Base-by-base conservation (phyloP, 768 basidiomycete species). In the Rhodotorula diobovata region DNA sequence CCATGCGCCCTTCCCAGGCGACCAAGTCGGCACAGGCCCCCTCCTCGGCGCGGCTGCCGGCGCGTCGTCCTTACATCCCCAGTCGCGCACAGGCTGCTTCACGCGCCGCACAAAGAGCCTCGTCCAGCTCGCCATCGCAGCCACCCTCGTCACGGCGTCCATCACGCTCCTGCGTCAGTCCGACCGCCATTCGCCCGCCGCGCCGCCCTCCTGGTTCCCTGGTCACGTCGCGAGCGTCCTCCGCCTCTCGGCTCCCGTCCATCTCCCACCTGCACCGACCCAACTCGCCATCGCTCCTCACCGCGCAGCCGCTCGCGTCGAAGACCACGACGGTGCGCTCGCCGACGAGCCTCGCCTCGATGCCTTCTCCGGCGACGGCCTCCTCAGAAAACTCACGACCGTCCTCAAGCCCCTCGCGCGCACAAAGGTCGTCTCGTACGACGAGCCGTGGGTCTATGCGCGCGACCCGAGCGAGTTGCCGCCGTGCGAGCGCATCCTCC, bases 401-500 rank as follows among this genome's bases (percentile, higher is more conserved):
- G 23, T n/a, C 39, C 53, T 64, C 41, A 30, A 2, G 16, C 39
- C 66, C 4, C 50, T 59, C 11, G 25, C 48, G 25, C 65, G 65
- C 8, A 30, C 65, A 7, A 28, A 50, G 7, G 23, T 15, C 28
- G 28, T 59, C 56, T 60, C 68, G 37, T 43, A 63, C 12, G 23
- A 23, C 10, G 12, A 51, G 2, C 30, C 66, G 3, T 71, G 70
- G 70, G 57, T 37, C n/a, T 60, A 56, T 30, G 21, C 48, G 1
- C 46, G 39, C 18, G 58, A 35, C 9, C 61, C 70, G 14, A 12
- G 2, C 14, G 34, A 58, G 28, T 48, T 71, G 11, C 41, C 62
- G 35, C 32, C 56, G 7, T 71, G 70, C 37, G 43, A 67, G 2
- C 58, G 59, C 34, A 67, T 71, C 51, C 34, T 71, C 23, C 43